phyloP scores from a whole-genome alignment of 139 green algal species.

The Chlamydomonas schloesseri region DNA sequence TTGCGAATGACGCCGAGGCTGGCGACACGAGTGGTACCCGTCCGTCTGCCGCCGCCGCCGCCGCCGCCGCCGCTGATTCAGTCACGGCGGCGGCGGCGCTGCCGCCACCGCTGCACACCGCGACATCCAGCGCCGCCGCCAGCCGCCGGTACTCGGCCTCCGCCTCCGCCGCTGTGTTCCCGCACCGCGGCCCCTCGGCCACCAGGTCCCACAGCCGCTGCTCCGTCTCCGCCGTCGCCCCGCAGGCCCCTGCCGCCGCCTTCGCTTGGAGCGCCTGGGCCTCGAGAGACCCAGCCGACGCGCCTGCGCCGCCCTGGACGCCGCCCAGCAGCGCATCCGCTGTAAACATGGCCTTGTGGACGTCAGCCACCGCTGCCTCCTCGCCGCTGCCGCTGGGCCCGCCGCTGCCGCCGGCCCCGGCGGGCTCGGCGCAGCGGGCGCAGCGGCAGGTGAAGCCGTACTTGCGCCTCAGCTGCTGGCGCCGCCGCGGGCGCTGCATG shows the following conservation, averaged over 20 bases:
- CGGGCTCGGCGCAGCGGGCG: conserved; percentile 21
- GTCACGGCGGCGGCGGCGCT: not conserved
- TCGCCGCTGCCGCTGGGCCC: too few species aligned
- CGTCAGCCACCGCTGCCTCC: not conserved
- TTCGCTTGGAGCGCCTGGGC: too few species aligned
- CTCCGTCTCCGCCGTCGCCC: not conserved
- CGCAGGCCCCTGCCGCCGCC: too few species aligned
- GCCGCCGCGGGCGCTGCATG: not conserved
- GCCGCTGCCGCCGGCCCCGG: too few species aligned
- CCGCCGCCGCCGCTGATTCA: not conserved
- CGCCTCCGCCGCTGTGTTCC: not conserved
- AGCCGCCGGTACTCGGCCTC: not conserved
- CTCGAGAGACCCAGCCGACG: too few species aligned
- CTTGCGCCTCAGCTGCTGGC: not conserved
- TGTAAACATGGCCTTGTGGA: too few species aligned
- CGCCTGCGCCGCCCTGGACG: not conserved
- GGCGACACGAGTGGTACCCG: too few species aligned
- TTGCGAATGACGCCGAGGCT: too few species aligned
- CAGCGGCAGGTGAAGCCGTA: conserved; percentile 46
- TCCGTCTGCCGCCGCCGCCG: not conserved
- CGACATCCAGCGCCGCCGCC: not conserved
- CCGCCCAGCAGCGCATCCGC: conserved; percentile 3
- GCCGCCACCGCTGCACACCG: not conserved
- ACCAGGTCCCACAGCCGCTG: conserved; percentile 10
- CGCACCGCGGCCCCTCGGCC: not conserved